phyloP scores from a whole-genome alignment of 495 filamentous ascomycete species.

The Hamigera avellanea region DNA sequence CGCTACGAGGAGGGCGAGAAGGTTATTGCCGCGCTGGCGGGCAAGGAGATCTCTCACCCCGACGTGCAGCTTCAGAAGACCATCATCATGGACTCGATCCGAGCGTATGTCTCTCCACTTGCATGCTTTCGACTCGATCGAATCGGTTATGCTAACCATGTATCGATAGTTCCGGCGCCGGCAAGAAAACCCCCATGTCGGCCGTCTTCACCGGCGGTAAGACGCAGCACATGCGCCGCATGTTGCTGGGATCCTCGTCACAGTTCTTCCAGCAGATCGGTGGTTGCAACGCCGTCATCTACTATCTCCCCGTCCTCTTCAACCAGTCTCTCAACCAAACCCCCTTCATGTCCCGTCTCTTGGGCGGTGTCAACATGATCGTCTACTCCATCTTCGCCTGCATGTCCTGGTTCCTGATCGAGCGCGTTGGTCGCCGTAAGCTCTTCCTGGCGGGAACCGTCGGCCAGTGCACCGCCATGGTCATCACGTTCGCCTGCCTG shows the following conservation, averaged over 20 bases:
- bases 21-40: too few species aligned
- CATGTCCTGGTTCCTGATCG: constrained; percentile 76
- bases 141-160: too few species aligned
- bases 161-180: too few species aligned
- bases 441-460: constrained; percentile 62
- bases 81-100: too few species aligned
- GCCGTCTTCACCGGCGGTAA: constrained; percentile 32
- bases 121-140: too few species aligned
- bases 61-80: too few species aligned
- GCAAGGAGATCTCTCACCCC: too few species aligned
- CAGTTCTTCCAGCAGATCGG: constrained; percentile 78
- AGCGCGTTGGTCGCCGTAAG: constrained; percentile 63
- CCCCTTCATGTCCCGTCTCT: constrained; percentile 57
- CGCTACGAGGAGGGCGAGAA: too few species aligned
- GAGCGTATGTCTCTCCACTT: too few species aligned
- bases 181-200: too few species aligned
- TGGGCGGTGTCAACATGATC: constrained; percentile 78
- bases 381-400: constrained; percentile 74
- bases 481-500: constrained; percentile 61
- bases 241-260: constrained; percentile 42
- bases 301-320: constrained; percentile 74
- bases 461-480: constrained; percentile 60
- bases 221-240: constrained; percentile 35
- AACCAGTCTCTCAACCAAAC: constrained; percentile 48
- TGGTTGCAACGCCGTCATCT: constrained; percentile 74